Evolutionary conservation across 805 yeast genomes (phyloP).

Genomic region (Candida morakotiae): DNA sequence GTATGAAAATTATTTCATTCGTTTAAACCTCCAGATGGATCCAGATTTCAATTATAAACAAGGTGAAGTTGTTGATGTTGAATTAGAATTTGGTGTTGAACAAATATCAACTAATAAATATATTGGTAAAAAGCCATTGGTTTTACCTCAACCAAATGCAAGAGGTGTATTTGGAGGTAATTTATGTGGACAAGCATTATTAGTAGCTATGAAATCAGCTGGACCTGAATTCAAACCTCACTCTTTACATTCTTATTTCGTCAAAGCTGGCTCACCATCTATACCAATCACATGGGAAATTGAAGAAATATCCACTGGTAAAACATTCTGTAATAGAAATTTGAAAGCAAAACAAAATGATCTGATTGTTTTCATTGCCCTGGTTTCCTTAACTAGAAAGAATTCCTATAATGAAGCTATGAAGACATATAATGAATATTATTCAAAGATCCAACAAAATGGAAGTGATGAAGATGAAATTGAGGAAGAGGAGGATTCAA

Average conservation of each 20-base stretch:
- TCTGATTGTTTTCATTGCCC: constrained; percentile 22
- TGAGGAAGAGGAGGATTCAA: constrained; percentile 22
- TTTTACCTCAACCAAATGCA: constrained; percentile 20
- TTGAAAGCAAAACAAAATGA: constrained; percentile 25
- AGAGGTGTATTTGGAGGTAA: constrained; percentile 33
- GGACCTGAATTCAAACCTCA: constrained; percentile 31
- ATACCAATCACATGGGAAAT: constrained; percentile 26
- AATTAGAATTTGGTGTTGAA: constrained; percentile 16
- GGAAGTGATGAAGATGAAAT: constrained; percentile 20
- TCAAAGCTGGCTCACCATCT: constrained; percentile 16
- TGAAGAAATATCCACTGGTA: constrained; percentile 30
- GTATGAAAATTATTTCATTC: too few species aligned
- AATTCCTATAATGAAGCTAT: constrained; percentile 22
- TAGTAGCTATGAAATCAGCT: constrained; percentile 26
- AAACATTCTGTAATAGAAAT: constrained; percentile 29
- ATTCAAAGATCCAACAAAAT: constrained; percentile 18
- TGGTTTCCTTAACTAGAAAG: constrained; percentile 29
- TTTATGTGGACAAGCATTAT: constrained; percentile 31
- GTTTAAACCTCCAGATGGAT: too few species aligned
- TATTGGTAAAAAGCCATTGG: constrained; percentile 17
- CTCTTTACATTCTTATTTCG: constrained; percentile 30
- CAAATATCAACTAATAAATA: constrained; percentile 12
- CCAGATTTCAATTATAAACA: constrained; percentile 5
- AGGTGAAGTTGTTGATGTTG: constrained; percentile 10
- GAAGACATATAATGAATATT: constrained; percentile 19